These are phyloP conservation scores for Sanghuangporus weigelae DNA, from an alignment of 1,284 basidiomycete genomes.

Conservation along the genomic window DNA sequence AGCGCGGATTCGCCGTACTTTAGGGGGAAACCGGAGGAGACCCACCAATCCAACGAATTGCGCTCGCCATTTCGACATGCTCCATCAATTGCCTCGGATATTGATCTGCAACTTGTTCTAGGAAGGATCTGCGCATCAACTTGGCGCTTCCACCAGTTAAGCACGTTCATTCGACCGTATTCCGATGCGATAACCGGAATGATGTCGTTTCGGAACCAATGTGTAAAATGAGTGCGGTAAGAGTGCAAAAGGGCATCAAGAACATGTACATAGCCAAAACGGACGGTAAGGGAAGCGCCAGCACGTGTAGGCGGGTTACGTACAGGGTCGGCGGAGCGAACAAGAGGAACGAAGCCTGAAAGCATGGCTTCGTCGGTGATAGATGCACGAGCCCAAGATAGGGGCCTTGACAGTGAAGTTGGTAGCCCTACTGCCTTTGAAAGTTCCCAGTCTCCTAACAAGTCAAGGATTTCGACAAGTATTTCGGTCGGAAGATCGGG, in stretches of 20 bases:
- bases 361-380: conserved; percentile 64
- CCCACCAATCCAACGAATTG: conserved; percentile 69
- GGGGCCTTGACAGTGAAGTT: conserved; percentile 57
- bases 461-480: conserved; percentile 69
- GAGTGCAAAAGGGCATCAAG: conserved; percentile 61
- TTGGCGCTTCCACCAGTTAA: conserved; percentile 75
- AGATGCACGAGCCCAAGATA: conserved; percentile 66
- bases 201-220: conserved; percentile 55
- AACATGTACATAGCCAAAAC: conserved; percentile 70
- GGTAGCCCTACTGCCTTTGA: conserved; percentile 68
- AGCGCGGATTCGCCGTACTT: conserved; percentile 73
- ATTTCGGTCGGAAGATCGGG: conserved; percentile 71
- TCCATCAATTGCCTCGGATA: conserved; percentile 61
- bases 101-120: conserved; percentile 42
- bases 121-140: conserved; percentile 54
- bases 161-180: conserved; percentile 64
- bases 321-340: conserved; percentile 52
- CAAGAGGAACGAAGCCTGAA: conserved; percentile 50
- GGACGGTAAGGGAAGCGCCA: conserved; percentile 58
- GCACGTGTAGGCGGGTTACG: conserved; percentile 57
- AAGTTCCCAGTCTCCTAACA: conserved; percentile 77
- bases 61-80: conserved; percentile 69
- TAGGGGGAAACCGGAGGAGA: conserved; percentile 45
- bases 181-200: conserved; percentile 71
- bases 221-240: conserved; percentile 56